Evolutionary conservation across 768 basidiomycete genomes (phyloP), one percentile per base, ranked within the genome.

Genomic region (Russula griseocarnosa): DNA sequence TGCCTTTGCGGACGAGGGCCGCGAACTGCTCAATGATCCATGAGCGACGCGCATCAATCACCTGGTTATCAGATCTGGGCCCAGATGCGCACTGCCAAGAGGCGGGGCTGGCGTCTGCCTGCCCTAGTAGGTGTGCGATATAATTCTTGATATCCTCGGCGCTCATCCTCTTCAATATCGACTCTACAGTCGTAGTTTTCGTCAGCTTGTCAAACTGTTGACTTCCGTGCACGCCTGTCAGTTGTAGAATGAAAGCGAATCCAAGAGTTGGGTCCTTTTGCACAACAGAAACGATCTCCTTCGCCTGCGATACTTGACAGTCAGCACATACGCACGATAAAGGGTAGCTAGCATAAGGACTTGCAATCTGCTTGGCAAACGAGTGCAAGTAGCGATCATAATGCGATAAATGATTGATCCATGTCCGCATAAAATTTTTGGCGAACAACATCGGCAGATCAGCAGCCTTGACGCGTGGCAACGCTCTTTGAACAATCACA

Each of bases 381-480:
- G 92, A 94, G 77, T 96, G 91, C 52, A 98, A 76, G 72, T 94
- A 89, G 56, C 94, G 83, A 74, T 98, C 95, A 51, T 81, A 81
- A 59, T 91, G 87, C 0, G 92, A 90, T 24, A 99, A 80, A 74
- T 98, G 94, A 72, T 96, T 96, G 64, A 96, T 95, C 92, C 95
- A 96, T 42, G 88, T 88, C 42, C 94, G 87, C 90, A 98, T 94
- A 71, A 97, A 91, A 73, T 97, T 94, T 70, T 88, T 88, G 22
- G 92, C 95, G 73, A 99, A 94, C 38, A 98, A 79, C 82, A 92
- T 86, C 0, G 92, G 88, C 69, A 96, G 79, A 58, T 84, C 87
- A 51, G 82, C 75, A 20, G 83, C 74, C 18, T 81, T 78, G 34
- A 92, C 81, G 42, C 86, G 85, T 18, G 83, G 81, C 47, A 97